Evolutionary conservation across 2,329 filamentous ascomycete species (phyloP), one percentile per base, ranked within the genome.

Genomic region (Aspergillus sclerotialis): DNA sequence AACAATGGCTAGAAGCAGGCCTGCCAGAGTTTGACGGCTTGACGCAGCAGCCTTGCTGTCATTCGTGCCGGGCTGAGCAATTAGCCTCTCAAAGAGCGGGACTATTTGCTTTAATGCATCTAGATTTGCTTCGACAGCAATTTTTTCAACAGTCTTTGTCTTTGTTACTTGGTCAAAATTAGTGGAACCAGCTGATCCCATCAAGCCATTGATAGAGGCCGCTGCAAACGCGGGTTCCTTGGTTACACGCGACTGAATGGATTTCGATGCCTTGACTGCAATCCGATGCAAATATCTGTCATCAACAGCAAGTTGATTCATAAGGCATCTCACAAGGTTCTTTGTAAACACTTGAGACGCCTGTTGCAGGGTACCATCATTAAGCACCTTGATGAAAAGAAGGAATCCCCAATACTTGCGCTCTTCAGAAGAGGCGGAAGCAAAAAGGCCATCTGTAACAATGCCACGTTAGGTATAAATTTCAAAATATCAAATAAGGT

Each of bases 391-490:
- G 49, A 82, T 79, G 51, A 95, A 86, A 2, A 96, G 75, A 50
- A 89, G 78, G 62, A 96, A 90, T 0, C 92, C 92, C 60, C 87
- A 88, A 52, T 86, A 87, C 61, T 95, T 96, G 36, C 93, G 83
- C 48, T 89, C 86, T 28, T 89, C 80, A 1, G 88, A 93, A 6
- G 89, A 82, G 8, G 75, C 78, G 37, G 82, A 77, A 5, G 85
- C 82, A 56, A 96, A 95, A 3, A 95, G 72, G 7, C 84, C 82
- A 55, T 90, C 84, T 90, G 43, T 0, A 29, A 2, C 35, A 33
- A 35, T n/a, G n/a, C n/a, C n/a, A n/a, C n/a, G 17, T 28, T 31
- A 25, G 48, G 60, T 66, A 5, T 49, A 28, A 39, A 16, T 19
- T n/a, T 11, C 4, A 8, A 9, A 9, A 16, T 11, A 9, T 12